A percentile compares a stretch with the other conserved stretches of the same genome.
These are phyloP conservation scores for Zoysia matrella DNA, from an alignment of 202 grass and related monocot species.

Conservation along the genomic window DNA sequence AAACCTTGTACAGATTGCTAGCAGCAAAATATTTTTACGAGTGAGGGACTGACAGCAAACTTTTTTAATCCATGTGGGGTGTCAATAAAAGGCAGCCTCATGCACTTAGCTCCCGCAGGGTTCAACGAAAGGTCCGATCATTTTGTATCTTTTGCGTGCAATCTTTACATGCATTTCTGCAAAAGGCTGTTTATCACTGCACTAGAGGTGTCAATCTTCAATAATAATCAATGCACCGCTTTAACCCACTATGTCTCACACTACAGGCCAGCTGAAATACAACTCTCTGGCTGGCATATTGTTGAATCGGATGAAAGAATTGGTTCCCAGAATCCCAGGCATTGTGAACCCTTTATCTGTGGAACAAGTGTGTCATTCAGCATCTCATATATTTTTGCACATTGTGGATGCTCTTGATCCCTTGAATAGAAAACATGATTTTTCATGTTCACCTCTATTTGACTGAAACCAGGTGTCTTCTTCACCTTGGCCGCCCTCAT, in stretches of 20 bases:
- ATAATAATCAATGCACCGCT: neutral
- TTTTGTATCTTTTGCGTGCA: too few relatives aligned
- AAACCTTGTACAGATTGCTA: neutral
- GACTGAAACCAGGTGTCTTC: constrained; percentile 51
- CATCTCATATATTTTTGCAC: constrained; percentile 57
- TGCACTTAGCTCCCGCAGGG: too few relatives aligned
- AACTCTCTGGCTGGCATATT: neutral
- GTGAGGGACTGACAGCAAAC: neutral
- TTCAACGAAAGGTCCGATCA: too few relatives aligned
- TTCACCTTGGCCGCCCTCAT: constrained; percentile 56
- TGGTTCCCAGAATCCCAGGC: neutral
- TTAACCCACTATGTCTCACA: neutral
- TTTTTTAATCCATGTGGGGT: neutral
- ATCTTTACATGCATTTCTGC: too few relatives aligned
- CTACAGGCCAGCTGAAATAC: neutral
- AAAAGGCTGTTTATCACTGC: too few relatives aligned
- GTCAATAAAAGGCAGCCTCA: too few relatives aligned
- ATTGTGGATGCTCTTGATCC: constrained; percentile 52
- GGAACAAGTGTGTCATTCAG: constrained; percentile 47
- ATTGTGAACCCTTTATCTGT: constrained; percentile 33
- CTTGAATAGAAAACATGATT: constrained; percentile 54
- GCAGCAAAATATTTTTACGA: neutral
- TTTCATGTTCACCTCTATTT: constrained; percentile 39
- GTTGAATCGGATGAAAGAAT: neutral
- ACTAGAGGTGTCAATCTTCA: neutral